These are phyloP conservation scores for Penicillium paradoxum DNA, from an alignment of 495 filamentous ascomycete genomes.

Conservation along the genomic window DNA sequence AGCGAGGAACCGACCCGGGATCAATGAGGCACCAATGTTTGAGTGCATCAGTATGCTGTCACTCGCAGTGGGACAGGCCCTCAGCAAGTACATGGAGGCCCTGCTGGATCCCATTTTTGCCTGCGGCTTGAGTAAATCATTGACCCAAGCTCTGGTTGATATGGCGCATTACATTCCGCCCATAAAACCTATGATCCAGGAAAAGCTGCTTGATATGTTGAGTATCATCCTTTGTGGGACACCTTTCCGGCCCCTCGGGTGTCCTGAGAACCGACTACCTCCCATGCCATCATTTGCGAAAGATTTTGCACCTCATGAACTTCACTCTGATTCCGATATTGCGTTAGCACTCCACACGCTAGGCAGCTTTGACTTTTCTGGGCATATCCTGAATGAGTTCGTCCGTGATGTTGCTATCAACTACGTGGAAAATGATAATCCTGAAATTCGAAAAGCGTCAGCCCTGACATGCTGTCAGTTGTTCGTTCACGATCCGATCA, in stretches of 20 bases:
- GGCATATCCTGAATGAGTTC: slow-evolving; percentile 94
- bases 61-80: slow-evolving; percentile 86
- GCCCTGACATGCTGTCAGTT: slow-evolving; percentile 97
- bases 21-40: slow-evolving; percentile 89
- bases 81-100: slow-evolving; percentile 97
- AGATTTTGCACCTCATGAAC: slow-evolving; percentile 66
- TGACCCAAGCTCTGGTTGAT: slow-evolving; percentile 92
- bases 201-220: slow-evolving; percentile 87
- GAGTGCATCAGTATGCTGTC: slow-evolving; percentile 96
- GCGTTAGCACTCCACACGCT: slow-evolving; percentile 88
- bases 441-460: slow-evolving; percentile 88
- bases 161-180: slow-evolving; percentile 99
- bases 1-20: slow-evolving; percentile 61
- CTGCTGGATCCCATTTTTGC: slow-evolving; percentile 94
- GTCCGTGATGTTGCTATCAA: slow-evolving; percentile 97
- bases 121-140: slow-evolving; percentile 84
- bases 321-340: slow-evolving; percentile 78
- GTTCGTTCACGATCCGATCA: slow-evolving; percentile 92
- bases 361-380: slow-evolving; percentile 93
- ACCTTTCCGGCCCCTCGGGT: slow-evolving; percentile 85
- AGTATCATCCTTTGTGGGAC: slow-evolving; percentile 89
- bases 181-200: slow-evolving; percentile 86
- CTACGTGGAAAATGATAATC: slow-evolving; percentile 93
- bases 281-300: slow-evolving; percentile 74
- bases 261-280: slow-evolving; percentile 64